Evolutionary conservation across 2,329 filamentous ascomycete genomes (phyloP).

Genomic region (Hypocrella siamensis): DNA sequence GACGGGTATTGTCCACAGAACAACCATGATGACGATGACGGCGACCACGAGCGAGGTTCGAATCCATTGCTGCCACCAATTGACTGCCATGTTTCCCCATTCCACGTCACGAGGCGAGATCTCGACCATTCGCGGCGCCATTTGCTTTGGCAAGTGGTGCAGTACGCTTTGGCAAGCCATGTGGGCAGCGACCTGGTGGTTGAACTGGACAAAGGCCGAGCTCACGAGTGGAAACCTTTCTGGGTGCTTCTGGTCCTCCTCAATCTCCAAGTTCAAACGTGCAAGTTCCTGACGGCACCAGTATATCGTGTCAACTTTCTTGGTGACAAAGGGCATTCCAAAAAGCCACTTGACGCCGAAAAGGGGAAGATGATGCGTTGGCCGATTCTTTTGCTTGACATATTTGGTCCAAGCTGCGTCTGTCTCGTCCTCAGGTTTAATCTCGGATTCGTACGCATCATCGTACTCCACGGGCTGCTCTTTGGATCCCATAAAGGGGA

Average conservation of each 20-base stretch:
- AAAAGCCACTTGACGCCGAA: constrained; percentile 56
- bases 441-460: constrained; percentile 44
- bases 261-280: constrained; percentile 79
- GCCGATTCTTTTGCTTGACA: constrained; percentile 65
- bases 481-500: constrained; percentile 33
- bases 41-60: constrained; percentile 50
- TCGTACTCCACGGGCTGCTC: constrained; percentile 40
- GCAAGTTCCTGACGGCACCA: constrained; percentile 79
- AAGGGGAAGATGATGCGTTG: constrained; percentile 61
- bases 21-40: constrained; percentile 57
- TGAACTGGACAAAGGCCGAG: constrained; percentile 96
- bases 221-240: constrained; percentile 87
- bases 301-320: constrained; percentile 91
- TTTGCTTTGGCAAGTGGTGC: constrained; percentile 82
- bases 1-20: constrained; percentile 84
- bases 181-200: constrained; percentile 90
- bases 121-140: constrained; percentile 85
- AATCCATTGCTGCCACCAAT: constrained; percentile 83
- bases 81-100: constrained; percentile 94
- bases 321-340: constrained; percentile 60
- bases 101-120: constrained; percentile 84
- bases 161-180: constrained; percentile 93
- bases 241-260: constrained; percentile 70
- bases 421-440: constrained; percentile 39
- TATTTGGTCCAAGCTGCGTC: constrained; percentile 70